Evolutionary conservation across 495 filamentous ascomycete genomes (phyloP).

Genomic region (Endocarpon pusillum): DNA sequence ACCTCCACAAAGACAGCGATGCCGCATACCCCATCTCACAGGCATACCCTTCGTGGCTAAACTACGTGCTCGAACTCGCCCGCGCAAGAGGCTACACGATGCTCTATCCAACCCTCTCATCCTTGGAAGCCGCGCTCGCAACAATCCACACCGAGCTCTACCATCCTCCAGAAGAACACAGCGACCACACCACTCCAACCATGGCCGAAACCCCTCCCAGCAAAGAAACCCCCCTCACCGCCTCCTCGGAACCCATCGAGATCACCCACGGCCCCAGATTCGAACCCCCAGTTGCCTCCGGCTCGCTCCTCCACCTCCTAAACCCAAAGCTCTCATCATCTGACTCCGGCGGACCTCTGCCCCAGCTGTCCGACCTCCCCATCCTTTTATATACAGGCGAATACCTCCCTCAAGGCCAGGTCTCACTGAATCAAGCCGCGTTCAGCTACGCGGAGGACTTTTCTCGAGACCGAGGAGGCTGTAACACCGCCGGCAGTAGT

Average conservation of each 20-base stretch:
- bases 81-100: constrained; percentile 55
- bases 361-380: constrained; percentile 17
- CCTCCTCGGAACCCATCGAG: constrained; percentile 8
- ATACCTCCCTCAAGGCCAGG: constrained; percentile 7
- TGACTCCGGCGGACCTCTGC: constrained; percentile 13
- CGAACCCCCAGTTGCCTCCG: constrained; percentile 7
- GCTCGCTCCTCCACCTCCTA: constrained; percentile 10
- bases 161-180: constrained; percentile 54
- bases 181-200: neutral
- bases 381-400: constrained; percentile 23
- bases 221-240: constrained; percentile 2
- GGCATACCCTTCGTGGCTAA: constrained; percentile 58
- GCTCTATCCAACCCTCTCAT: constrained; percentile 47
- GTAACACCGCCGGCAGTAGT: constrained; percentile 1
- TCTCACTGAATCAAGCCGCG: constrained; percentile 7
- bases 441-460: constrained; percentile 7
- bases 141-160: constrained; percentile 60
- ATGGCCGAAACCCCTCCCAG: neutral
- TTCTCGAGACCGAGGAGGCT: constrained; percentile 10
- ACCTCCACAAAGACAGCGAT: constrained; percentile 14
- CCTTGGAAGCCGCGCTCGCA: constrained; percentile 30
- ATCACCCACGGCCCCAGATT: constrained; percentile 3
- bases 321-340: too few relatives aligned
- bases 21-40: constrained; percentile 25
- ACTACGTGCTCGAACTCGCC: constrained; percentile 56